Evolutionary conservation across 495 filamentous ascomycete genomes (phyloP).

Genomic region (Aspergillus biplanus): DNA sequence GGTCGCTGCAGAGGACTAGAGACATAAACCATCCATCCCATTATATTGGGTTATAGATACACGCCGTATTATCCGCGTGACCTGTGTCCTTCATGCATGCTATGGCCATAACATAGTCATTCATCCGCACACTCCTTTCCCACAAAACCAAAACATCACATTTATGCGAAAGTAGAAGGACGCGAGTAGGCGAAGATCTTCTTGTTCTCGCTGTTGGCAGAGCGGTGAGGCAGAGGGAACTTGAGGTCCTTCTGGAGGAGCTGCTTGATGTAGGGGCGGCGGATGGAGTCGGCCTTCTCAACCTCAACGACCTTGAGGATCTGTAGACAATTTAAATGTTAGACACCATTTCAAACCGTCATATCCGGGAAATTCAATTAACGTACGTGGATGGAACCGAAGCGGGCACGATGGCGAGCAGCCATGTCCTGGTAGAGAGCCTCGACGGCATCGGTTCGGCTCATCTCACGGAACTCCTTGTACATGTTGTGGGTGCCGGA

Average conservation of each 20-base stretch:
- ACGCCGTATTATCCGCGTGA: conserved; percentile 43
- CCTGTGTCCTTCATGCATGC: conserved; percentile 51
- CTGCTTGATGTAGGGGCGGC: conserved; percentile 98
- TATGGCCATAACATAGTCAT: conserved; percentile 54
- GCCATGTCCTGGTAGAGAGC: conserved; percentile 99
- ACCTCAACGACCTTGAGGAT: conserved; percentile 98
- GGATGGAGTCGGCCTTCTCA: conserved; percentile 88
- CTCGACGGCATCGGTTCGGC: conserved; percentile 91
- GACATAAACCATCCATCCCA: conserved; percentile 48
- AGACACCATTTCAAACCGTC: background rate
- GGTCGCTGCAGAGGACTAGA: conserved; percentile 52
- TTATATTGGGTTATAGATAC: conserved; percentile 40
- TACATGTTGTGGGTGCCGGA: conserved; percentile 99
- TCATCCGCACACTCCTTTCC: conserved; percentile 50
- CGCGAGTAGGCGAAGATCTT: conserved; percentile 90
- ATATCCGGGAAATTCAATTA: conserved; percentile 3
- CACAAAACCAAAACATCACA: conserved; percentile 45
- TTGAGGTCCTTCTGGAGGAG: conserved; percentile 91
- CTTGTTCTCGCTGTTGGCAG: conserved; percentile 74
- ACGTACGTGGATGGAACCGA: conserved; percentile 96
- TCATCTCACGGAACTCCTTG: conserved; percentile 99
- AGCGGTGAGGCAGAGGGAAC: conserved; percentile 98
- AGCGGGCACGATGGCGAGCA: conserved; percentile 94
- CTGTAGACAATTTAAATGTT: conserved; percentile 49
- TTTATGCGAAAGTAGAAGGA: conserved; percentile 83